A percentile compares a stretch with the other conserved stretches of the same genome.
Conservation (phyloP, 1,284 basidiomycete species). For the Microbotryomycetes sp. region DNA sequence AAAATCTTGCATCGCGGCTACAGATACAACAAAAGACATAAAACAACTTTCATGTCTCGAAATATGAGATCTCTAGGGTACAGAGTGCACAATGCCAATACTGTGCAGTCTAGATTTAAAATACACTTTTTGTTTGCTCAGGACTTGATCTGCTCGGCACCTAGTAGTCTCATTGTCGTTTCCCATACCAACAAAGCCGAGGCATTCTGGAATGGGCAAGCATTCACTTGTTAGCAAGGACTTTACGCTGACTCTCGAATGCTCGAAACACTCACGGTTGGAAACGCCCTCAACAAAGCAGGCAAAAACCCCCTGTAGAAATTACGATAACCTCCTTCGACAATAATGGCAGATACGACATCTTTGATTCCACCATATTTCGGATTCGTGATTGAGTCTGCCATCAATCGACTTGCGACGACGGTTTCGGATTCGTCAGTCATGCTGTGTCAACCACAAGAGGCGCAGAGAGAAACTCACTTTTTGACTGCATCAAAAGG, state of each 20-base stretch:
- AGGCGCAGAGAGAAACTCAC: conserved; percentile 43
- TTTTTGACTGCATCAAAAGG: conserved; percentile 73
- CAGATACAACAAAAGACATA: no score
- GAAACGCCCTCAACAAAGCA: neutral
- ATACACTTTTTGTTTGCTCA: no score
- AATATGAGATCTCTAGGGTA: no score
- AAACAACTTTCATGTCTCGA: no score
- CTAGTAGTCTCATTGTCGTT: conserved; percentile 53
- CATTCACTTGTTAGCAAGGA: neutral
- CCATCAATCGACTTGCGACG: conserved; percentile 42
- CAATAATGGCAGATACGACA: conserved; percentile 51
- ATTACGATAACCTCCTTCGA: conserved; percentile 51
- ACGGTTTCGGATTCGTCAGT: no score
- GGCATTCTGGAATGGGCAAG: conserved; percentile 48
- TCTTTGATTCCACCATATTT: conserved; percentile 49
- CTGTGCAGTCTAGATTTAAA: no score
- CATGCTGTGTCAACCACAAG: conserved; percentile 48
- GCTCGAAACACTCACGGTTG: conserved; percentile 6
- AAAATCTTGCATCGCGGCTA: no score
- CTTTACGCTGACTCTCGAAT: no score
- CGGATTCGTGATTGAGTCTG: conserved; percentile 51
- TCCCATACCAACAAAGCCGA: conserved; percentile 66
- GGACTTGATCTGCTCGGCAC: conserved; percentile 52
- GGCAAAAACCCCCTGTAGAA: conserved; percentile 43
- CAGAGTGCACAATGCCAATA: no score